Evolutionary conservation across 495 filamentous ascomycete species (phyloP), one percentile per base, ranked within the genome.

Genomic region (Talaromyces adpressus): DNA sequence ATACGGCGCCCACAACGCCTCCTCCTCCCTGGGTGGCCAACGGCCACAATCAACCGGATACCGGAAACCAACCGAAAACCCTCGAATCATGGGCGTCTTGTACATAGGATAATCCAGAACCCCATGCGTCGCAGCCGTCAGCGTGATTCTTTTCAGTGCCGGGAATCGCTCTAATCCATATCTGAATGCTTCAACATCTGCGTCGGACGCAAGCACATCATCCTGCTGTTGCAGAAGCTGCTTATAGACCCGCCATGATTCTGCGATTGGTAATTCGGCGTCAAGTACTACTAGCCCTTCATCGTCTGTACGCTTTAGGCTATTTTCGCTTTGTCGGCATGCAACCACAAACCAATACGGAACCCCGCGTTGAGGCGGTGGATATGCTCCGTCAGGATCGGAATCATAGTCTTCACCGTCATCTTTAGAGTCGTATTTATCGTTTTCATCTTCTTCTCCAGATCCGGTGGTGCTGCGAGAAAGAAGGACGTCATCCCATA

Each of bases 11-110:
- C 6, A 30, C 5, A 4, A 30, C 29, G 29, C 7, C 6, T 30
- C 29, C 29, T 30, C 29, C 6, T 5, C 29, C 29, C 29, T 30
- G 6, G 7, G 5, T 6, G 29, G 29, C 29, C 29, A 30, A 30
- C 29, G 5, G 29, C 6, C 29, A 30, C 29, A 30, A 30, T 30
- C 29, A 30, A 69, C 73, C 70, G 67, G 68, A 59, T 75, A 75
- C 54, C 73, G 71, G 29, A 73, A 72, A 29, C 67, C 68, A 29
- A 62, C 59, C 51, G 70, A 69, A 49, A 76, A 73, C 25, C 62
- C 62, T 27, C 69, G 70, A 29, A 76, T 74, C 66, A 71, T 74
- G 16, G 70, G 71, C 27, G 72, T 76, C 54, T 72, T 61, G 57
- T 74, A 74, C 11, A 73, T 54, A n/a, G 70, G 72, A 29, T 64